Percentiles rank a stretch among this genome's conserved stretches.
phyloP scores from a whole-genome alignment of 345 rosid species.

The Brassica napus region DNA sequence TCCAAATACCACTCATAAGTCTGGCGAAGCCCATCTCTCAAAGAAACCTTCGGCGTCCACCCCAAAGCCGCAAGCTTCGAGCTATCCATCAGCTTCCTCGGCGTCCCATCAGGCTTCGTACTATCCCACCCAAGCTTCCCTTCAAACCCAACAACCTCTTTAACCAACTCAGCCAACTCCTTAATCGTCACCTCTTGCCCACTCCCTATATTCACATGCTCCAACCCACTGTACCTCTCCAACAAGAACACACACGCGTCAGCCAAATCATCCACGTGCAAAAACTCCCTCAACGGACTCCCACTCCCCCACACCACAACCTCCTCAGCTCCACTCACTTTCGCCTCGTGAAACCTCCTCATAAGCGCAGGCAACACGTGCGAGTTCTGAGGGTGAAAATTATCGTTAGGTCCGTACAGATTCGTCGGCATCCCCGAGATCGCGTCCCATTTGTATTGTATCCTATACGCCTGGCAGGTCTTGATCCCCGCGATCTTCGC shows the following conservation, averaged over 20 bases:
- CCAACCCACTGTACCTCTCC: constrained; percentile 72
- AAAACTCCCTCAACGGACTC: constrained; percentile 87
- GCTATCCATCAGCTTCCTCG: constrained; percentile 95
- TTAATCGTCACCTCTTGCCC: constrained; percentile 87
- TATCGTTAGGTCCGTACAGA: constrained; percentile 82
- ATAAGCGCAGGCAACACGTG: constrained; percentile 92
- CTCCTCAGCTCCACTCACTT: constrained; percentile 59
- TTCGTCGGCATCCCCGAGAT: constrained; percentile 96
- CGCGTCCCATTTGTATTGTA: constrained; percentile 77
- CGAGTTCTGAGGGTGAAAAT: constrained; percentile 92
- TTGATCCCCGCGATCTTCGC: constrained; percentile 95
- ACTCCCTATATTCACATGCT: constrained; percentile 90
- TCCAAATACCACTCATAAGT: constrained; percentile 91
- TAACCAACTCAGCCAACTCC: constrained; percentile 88
- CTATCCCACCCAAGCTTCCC: constrained; percentile 88
- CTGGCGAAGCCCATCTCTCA: constrained; percentile 75
- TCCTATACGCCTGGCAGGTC: constrained; percentile 87
- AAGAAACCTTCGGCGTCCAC: constrained; percentile 71
- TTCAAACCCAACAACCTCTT: constrained; percentile 82
- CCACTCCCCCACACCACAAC: constrained; percentile 99
- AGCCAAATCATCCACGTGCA: constrained; percentile 94
- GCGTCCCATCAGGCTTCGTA: constrained; percentile 90
- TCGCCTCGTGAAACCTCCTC: constrained; percentile 88
- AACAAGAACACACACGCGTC: constrained; percentile 81
- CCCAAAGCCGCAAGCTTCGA: constrained; percentile 74